phyloP scores from a whole-genome alignment of 306 rosid genomes.

The Betula pendula region DNA sequence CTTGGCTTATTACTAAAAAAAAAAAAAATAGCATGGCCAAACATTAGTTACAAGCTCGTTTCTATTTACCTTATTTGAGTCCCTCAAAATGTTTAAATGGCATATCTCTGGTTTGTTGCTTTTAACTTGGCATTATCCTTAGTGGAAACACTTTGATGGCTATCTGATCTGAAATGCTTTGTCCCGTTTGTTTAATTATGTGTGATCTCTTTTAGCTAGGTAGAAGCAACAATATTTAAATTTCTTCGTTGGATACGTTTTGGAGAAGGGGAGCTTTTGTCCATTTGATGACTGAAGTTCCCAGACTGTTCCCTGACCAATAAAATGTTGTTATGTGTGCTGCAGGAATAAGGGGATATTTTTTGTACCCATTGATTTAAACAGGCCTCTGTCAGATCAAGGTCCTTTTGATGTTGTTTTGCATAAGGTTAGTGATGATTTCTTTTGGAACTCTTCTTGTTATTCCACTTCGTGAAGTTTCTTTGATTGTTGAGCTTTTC shows the following conservation, averaged over 20 bases:
- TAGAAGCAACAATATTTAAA: neutral
- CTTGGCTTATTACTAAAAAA: no score
- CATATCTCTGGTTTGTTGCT: neutral
- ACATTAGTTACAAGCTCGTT: neutral
- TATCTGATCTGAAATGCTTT: neutral
- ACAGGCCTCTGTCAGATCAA: slow-evolving; percentile 12
- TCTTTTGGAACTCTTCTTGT: neutral
- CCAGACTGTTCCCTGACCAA: neutral
- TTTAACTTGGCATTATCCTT: neutral
- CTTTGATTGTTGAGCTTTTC: neutral
- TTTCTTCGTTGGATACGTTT: neutral
- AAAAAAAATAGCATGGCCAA: neutral
- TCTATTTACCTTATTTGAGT: neutral
- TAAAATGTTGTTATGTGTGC: neutral
- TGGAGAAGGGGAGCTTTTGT: neutral
- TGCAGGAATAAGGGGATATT: slow-evolving; percentile 6
- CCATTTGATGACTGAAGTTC: neutral
- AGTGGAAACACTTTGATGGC: neutral
- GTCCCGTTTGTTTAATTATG: neutral
- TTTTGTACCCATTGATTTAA: slow-evolving; percentile 5
- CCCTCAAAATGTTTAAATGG: neutral
- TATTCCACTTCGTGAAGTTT: neutral
- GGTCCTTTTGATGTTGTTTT: slow-evolving; percentile 14
- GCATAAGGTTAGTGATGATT: slow-evolving; percentile 13
- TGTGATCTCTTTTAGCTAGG: neutral